Conservation (phyloP, 208 protist genomes). For the Leishmania major region DNA sequence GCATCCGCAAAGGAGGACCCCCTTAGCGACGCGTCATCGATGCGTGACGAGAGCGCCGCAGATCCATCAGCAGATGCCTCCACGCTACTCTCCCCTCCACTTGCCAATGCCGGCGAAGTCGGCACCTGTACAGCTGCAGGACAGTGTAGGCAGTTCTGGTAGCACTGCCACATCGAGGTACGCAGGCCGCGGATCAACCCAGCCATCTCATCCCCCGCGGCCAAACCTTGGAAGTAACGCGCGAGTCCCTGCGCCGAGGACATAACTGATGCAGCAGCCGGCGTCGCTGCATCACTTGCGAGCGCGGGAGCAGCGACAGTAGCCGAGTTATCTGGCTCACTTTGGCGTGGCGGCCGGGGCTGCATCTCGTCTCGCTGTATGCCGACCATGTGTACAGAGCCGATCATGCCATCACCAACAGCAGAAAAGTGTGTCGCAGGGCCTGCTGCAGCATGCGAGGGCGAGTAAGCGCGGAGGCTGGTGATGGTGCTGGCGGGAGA, state of each 20-base stretch:
- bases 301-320: not conserved
- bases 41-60: not conserved
- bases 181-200: conserved; percentile 39
- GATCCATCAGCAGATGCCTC: not conserved
- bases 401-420: not conserved
- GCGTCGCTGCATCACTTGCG: not conserved
- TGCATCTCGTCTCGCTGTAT: not conserved
- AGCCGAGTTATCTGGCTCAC: not conserved
- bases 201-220: conserved; percentile 44
- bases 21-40: not conserved
- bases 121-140: not conserved
- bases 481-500: not conserved
- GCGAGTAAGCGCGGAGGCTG: not conserved
- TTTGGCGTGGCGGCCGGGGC: not conserved
- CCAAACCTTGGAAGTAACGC: conserved; percentile 41
- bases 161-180: conserved; percentile 23
- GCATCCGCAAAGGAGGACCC: not conserved
- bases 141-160: conserved; percentile 20
- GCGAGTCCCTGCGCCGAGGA: conserved; percentile 9
- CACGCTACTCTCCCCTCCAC: too few relatives aligned
- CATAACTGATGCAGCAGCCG: not conserved
- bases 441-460: not conserved
- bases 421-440: not conserved
- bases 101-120: not conserved
- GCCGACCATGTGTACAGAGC: not conserved